Evolutionary conservation across 805 yeast species (phyloP).

Genomic region (Nakazawaea populi): DNA sequence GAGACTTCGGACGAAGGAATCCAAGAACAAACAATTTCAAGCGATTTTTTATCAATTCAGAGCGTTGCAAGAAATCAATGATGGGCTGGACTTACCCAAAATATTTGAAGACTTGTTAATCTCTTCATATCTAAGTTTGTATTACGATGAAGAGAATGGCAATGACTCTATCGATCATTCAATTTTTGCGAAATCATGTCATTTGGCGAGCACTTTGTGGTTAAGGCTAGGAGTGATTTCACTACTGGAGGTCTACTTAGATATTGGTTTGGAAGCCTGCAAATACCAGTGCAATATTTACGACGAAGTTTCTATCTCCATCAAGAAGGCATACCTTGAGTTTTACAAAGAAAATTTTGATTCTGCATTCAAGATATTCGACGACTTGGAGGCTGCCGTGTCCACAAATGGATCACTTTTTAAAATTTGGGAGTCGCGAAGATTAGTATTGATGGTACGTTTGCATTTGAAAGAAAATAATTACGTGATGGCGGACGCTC

Average conservation of each 20-base stretch:
- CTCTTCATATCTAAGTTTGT: conserved; percentile 49
- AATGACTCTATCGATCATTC: conserved; percentile 23
- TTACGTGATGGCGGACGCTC: conserved; percentile 25
- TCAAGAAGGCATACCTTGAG: conserved; percentile 32
- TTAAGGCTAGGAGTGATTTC: conserved; percentile 41
- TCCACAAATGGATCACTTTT: conserved; percentile 26
- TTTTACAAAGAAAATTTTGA: conserved; percentile 36
- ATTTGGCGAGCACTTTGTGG: conserved; percentile 43
- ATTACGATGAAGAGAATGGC: conserved; percentile 18
- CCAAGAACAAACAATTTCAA: conserved; percentile 37
- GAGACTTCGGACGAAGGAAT: conserved; percentile 45
- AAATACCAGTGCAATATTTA: conserved; percentile 26
- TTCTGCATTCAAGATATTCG: conserved; percentile 29
- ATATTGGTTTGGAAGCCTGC: conserved; percentile 37
- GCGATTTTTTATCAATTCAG: conserved; percentile 66
- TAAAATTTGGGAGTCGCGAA: conserved; percentile 34
- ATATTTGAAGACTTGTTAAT: conserved; percentile 53
- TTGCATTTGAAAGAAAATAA: conserved; percentile 34
- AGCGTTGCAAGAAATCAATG: conserved; percentile 45
- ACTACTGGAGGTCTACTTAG: conserved; percentile 41
- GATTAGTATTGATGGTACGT: conserved; percentile 32
- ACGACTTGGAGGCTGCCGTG: conserved; percentile 22
- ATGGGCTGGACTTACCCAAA: conserved; percentile 39
- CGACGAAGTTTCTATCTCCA: conserved; percentile 32
- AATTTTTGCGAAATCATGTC: conserved; percentile 41